These are phyloP conservation scores for Fusarium abutilonis DNA, from an alignment of 2,329 filamentous ascomycete species.

Conservation along the genomic window DNA sequence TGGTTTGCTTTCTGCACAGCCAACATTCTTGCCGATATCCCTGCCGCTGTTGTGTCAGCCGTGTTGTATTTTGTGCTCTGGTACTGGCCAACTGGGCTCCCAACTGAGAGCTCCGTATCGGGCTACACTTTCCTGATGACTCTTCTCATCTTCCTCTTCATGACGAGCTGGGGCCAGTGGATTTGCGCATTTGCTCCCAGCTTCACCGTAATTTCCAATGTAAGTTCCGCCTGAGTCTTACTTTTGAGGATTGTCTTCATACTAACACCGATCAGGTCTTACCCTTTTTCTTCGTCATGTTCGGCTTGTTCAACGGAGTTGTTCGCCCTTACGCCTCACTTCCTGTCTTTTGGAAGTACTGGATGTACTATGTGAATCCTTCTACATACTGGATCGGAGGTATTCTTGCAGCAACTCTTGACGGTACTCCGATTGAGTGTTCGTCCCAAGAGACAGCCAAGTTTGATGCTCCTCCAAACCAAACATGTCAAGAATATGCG, in stretches of 20 bases:
- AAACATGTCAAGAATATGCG: conserved; percentile 74
- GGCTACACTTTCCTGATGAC: conserved; percentile 84
- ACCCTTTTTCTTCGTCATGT: conserved; percentile 85
- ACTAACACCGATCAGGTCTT: conserved; percentile 59
- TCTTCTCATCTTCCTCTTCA: conserved; percentile 80
- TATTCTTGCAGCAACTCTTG: conserved; percentile 35
- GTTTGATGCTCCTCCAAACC: conserved; percentile 69
- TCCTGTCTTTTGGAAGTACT: conserved; percentile 69
- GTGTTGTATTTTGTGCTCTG: conserved; percentile 78
- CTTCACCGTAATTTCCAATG: conserved; percentile 81
- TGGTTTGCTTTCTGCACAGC: conserved; percentile 81
- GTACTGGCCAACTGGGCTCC: conserved; percentile 80
- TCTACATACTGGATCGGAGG: conserved; percentile 40
- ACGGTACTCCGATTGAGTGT: conserved; percentile 52
- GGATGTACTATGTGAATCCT: conserved; percentile 39
- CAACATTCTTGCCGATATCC: conserved; percentile 77
- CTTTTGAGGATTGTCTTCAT: not conserved
- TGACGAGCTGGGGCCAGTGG: conserved; percentile 82
- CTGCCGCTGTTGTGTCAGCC: conserved; percentile 70
- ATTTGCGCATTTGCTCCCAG: conserved; percentile 83
- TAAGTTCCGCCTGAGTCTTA: conserved; percentile 39
- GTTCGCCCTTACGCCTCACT: conserved; percentile 73
- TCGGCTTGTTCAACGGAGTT: conserved; percentile 80
- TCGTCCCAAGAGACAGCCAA: conserved; percentile 48
- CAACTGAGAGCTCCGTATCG: conserved; percentile 68